These are phyloP conservation scores for Trichoderma gracile DNA, from an alignment of 2,329 filamentous ascomycete species.

Conservation along the genomic window DNA sequence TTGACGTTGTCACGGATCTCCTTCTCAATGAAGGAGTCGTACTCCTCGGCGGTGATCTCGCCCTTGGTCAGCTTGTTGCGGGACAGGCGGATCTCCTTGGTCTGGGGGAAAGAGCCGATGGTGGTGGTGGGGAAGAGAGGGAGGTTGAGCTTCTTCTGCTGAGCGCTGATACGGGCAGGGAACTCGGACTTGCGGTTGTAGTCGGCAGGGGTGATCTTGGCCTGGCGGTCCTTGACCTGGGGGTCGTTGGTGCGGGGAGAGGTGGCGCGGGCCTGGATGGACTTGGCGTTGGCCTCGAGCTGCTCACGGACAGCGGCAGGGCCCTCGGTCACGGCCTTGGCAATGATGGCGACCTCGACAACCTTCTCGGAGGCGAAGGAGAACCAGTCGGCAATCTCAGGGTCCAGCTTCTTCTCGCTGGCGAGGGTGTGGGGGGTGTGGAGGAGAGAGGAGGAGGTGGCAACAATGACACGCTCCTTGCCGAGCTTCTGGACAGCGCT, in stretches of 20 bases:
- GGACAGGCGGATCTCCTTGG: conserved; percentile 94
- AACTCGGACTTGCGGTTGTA: conserved; percentile 94
- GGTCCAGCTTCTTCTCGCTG: conserved; percentile 96
- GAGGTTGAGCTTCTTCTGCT: conserved; percentile 90
- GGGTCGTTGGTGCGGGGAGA: conserved; percentile 97
- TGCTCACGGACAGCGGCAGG: conserved; percentile 81
- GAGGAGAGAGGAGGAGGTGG: conserved; percentile 95
- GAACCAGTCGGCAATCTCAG: conserved; percentile 97
- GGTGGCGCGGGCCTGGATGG: conserved; percentile 83
- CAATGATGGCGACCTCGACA: conserved; percentile 84
- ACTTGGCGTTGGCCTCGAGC: conserved; percentile 96
- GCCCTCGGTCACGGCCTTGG: conserved; percentile 94
- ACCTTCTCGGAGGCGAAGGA: conserved; percentile 97
- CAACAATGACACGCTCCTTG: conserved; percentile 95
- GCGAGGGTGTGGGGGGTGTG: conserved; percentile 98
- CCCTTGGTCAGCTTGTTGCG: conserved; percentile 99
- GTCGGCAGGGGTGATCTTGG: conserved; percentile 77
- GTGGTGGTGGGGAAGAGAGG: conserved; percentile 98
- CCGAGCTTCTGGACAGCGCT: conserved; percentile 89
- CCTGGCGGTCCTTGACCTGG: conserved; percentile 93
- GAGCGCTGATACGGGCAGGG: conserved; percentile 77
- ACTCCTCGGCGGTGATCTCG: conserved; percentile 87
- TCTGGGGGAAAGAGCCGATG: conserved; percentile 99
- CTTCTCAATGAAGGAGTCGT: conserved; percentile 99
- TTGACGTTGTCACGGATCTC: conserved; percentile 94